Conservation (phyloP, 257 asterid genomes). For the Euphrasia confusa region DNA sequence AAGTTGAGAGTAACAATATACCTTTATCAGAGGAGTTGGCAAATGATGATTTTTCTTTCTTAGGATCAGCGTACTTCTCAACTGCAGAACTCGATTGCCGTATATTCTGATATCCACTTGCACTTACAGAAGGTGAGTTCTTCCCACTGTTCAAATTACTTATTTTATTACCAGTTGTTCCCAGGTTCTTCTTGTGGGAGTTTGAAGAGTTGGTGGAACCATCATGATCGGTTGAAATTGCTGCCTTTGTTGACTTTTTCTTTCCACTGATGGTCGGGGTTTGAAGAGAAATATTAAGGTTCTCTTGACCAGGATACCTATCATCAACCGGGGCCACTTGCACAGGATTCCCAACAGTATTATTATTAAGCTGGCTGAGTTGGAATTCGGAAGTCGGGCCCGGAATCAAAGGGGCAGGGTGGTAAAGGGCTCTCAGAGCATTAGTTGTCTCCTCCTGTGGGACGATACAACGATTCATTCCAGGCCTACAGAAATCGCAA, state of each 20-base stretch:
- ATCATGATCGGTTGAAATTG: slow-evolving; percentile 43
- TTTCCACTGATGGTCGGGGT: slow-evolving; percentile 40
- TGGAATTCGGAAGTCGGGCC: slow-evolving; percentile 44
- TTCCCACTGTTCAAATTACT: slow-evolving; percentile 38
- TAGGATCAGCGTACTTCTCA: slow-evolving; percentile 39
- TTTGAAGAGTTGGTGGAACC: slow-evolving; percentile 49
- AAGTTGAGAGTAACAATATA: slow-evolving; percentile 28
- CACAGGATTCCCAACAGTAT: slow-evolving; percentile 30
- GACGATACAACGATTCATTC: slow-evolving; percentile 79
- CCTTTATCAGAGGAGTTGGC: slow-evolving; percentile 54
- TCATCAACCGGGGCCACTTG: slow-evolving; percentile 46
- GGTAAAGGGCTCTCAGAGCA: slow-evolving; percentile 76
- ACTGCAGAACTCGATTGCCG: slow-evolving; percentile 36
- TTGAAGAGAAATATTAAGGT: slow-evolving; percentile 39
- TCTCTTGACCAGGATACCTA: slow-evolving; percentile 39
- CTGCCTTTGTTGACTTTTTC: slow-evolving; percentile 51
- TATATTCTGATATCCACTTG: slow-evolving; percentile 41
- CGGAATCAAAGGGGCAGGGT: slow-evolving; percentile 48
- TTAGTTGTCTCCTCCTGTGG: slow-evolving; percentile 81
- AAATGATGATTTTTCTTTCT: slow-evolving; percentile 45
- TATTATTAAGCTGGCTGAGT: slow-evolving; percentile 33
- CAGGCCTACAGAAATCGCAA: slow-evolving; percentile 60
- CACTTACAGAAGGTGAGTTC: slow-evolving; percentile 42
- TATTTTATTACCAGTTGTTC: slow-evolving; percentile 33
- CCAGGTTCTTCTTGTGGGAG: slow-evolving; percentile 41